Evolutionary conservation across 1,284 basidiomycete genomes (phyloP).

Genomic region (Vanrija pseudolonga): DNA sequence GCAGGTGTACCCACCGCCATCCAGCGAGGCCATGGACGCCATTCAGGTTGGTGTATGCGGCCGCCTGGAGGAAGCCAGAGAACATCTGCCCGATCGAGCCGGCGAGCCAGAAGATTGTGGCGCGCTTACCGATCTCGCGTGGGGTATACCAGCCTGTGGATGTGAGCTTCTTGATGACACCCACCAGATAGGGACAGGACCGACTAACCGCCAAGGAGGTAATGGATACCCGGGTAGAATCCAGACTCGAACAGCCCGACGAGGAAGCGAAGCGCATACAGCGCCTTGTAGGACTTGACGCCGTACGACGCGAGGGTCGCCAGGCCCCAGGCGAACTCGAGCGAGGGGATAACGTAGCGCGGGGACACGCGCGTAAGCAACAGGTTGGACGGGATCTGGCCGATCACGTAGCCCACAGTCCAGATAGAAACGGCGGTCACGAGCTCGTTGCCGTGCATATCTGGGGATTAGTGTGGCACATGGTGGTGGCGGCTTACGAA

Average conservation of each 20-base stretch:
- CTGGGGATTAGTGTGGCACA: slow-evolving; percentile 19
- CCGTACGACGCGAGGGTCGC: slow-evolving; percentile 33
- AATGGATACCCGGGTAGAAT: slow-evolving; percentile 40
- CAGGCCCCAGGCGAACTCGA: slow-evolving; percentile 41
- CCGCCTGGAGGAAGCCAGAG: slow-evolving; percentile 39
- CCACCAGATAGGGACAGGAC: too few species aligned
- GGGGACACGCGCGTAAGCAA: slow-evolving; percentile 40
- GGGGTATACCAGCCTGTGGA: slow-evolving; percentile 38
- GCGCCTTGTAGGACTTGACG: slow-evolving; percentile 20
- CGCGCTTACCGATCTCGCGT: slow-evolving; percentile 38
- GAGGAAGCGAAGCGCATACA: slow-evolving; percentile 34
- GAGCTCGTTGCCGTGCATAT: slow-evolving; percentile 36
- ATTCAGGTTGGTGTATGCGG: slow-evolving; percentile 36
- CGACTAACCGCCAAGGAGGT: slow-evolving; percentile 23
- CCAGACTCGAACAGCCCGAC: slow-evolving; percentile 35
- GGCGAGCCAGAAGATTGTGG: slow-evolving; percentile 38
- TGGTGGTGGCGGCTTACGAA: background rate
- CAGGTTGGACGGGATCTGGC: slow-evolving; percentile 39
- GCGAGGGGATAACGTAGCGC: slow-evolving; percentile 31
- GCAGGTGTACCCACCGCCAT: slow-evolving; percentile 23
- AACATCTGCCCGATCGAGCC: slow-evolving; percentile 36
- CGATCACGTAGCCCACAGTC: slow-evolving; percentile 40
- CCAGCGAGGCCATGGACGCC: slow-evolving; percentile 33
- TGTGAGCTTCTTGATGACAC: background rate
- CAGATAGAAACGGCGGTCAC: slow-evolving; percentile 35